Conservation (phyloP, 129 eudicot species). For the sunflower (Helianthus annuus) region DNA sequence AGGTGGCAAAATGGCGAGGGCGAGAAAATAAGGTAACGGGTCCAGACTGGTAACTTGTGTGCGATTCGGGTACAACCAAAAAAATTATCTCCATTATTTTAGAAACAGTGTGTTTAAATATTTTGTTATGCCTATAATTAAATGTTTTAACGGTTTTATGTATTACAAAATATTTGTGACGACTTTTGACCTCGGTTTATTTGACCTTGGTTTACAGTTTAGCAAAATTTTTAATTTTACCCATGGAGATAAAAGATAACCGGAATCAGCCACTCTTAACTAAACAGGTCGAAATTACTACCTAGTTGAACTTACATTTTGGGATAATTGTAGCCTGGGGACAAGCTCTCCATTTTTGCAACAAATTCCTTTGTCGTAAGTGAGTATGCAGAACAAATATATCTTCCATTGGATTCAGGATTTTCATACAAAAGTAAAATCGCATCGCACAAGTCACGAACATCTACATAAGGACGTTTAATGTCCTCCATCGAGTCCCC, state of each 20-base stretch:
- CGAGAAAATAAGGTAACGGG: too few relatives aligned
- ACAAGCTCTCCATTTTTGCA: conserved; percentile 37
- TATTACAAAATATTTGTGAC: too few relatives aligned
- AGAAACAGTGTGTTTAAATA: too few relatives aligned
- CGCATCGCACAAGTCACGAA: conserved; percentile 42
- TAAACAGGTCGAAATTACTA: not conserved
- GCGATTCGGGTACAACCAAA: too few relatives aligned
- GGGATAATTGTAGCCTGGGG: conserved; percentile 44
- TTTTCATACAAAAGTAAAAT: conserved; percentile 41
- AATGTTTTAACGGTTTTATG: not conserved
- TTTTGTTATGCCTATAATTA: too few relatives aligned
- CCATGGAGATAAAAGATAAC: not conserved
- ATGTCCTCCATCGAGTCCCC: conserved; percentile 17
- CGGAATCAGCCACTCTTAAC: too few relatives aligned
- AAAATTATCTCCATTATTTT: too few relatives aligned
- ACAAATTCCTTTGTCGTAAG: conserved; percentile 25
- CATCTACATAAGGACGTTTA: conserved; percentile 29
- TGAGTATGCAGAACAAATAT: conserved; percentile 39
- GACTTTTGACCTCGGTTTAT: too few relatives aligned
- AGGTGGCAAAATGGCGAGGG: too few relatives aligned
- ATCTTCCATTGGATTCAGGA: conserved; percentile 46
- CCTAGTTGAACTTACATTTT: conserved; percentile 29
- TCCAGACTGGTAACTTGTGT: too few relatives aligned
- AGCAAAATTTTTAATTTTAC: not conserved
- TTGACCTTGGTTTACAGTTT: too few relatives aligned